Base-by-base conservation (phyloP, 129 eudicot species). In the Arctium minus region DNA sequence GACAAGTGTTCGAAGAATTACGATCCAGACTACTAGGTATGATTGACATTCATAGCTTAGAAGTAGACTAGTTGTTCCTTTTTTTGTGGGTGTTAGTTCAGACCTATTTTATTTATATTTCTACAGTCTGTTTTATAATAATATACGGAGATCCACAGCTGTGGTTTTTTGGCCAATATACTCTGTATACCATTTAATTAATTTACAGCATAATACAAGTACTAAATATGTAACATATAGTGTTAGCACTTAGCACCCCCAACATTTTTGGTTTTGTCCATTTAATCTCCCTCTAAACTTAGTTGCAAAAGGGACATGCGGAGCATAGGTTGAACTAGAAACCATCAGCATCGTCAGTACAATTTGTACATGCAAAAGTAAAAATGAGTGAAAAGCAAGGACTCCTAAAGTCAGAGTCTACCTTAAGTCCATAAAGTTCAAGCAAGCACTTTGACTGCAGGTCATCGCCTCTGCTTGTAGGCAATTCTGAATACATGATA, bases 341-440 rank as follows among this genome's bases (percentile, higher is more conserved):
- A 53, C 8, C 56, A 29, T 32, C 13, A 30, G 15, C 15, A 68
- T 29, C 29, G 46, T 53, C 64, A 13, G 18, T 53, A 53, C 30
- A 81, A 5, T 29, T 40, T 70, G 31, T 75, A 42, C 70, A 50
- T 9, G 67, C 74, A 70, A 44, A 65, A 15, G 70, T 32, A 46
- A 5, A 15, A 35, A n/a, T 27, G 60, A 27, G 5, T 6, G 27
- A 39, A 53, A 53, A 53, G 7, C 10, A 65, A 77, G 35, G 44
- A 82, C 50, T 50, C 65, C 29, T 10, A 70, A 75, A 68, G n/a
- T 46, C 50, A 3, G 79, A 71, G 38, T 82, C 68, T 88, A 92
- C 97, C 97, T 92, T 90, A 13, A 92, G 90, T 56, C 94, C 97
- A 86, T 92, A 92, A 40, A 92, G 91, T 79, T 92, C 97, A 69